A percentile compares a stretch with the other conserved stretches of the same genome.
Conservation (phyloP, 345 rosid genomes). For the Eucalyptus albens region DNA sequence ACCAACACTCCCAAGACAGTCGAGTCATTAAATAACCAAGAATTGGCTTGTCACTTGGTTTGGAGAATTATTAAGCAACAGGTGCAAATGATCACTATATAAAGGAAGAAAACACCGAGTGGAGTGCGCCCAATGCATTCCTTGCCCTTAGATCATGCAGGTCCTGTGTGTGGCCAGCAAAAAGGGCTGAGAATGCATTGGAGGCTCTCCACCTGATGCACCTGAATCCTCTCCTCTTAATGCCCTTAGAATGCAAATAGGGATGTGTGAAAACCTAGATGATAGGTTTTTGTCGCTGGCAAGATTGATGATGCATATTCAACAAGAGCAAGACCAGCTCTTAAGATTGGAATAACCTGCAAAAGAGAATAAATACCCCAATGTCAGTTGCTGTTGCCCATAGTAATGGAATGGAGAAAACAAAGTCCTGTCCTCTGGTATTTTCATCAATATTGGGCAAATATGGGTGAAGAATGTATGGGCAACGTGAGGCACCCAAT, state of each 20-base stretch:
- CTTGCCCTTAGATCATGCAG: neutral
- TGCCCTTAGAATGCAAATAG: neutral
- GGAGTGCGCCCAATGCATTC: neutral
- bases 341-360: slow-evolving; percentile 82
- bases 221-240: neutral
- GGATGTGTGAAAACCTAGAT: slow-evolving; percentile 42
- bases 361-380: neutral
- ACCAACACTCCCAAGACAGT: neutral
- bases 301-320: slow-evolving; percentile 82
- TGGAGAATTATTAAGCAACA: neutral
- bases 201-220: neutral
- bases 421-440: neutral
- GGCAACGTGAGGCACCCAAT: neutral
- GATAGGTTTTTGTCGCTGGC: slow-evolving; percentile 76
- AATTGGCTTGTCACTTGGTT: neutral
- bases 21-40: neutral
- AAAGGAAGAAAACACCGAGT: neutral
- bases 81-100: neutral
- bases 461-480: neutral
- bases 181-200: neutral
- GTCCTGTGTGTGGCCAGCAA: neutral
- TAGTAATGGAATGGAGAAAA: neutral
- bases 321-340: slow-evolving; percentile 94
- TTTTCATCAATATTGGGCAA: neutral
- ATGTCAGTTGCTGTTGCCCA: neutral